Evolutionary conservation across 495 filamentous ascomycete genomes (phyloP).

Genomic region (Penicillium pancosmium): DNA sequence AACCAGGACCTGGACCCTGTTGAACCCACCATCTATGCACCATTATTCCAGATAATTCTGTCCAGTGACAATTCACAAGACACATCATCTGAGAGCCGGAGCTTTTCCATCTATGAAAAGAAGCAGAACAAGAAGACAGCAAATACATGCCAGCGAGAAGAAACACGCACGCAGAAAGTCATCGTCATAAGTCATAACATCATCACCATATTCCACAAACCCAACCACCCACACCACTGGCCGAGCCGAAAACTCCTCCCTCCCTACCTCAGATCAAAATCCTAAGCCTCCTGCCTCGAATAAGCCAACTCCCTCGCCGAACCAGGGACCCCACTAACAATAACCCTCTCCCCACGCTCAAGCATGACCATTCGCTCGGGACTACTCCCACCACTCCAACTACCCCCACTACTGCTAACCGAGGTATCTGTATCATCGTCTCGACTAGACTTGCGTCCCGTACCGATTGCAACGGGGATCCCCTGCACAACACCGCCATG

Average conservation of each 20-base stretch:
- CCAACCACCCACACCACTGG: background rate
- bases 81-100: conserved; percentile 6
- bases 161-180: conserved; percentile 8
- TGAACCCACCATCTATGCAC: conserved; percentile 16
- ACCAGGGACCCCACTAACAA: conserved; percentile 3
- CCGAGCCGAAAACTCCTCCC: background rate
- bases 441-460: conserved; percentile 50
- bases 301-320: conserved; percentile 1
- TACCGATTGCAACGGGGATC: conserved; percentile 73
- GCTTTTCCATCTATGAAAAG: conserved; percentile 25
- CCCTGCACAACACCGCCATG: conserved; percentile 81
- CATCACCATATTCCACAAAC: conserved; percentile 4
- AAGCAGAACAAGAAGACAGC: conserved; percentile 4
- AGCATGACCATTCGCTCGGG: conserved; percentile 44
- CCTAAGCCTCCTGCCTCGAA: conserved; percentile 5
- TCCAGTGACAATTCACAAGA: background rate
- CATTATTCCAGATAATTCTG: conserved; percentile 5
- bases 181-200: conserved; percentile 19
- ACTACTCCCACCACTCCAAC: conserved; percentile 59
- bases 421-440: conserved; percentile 51
- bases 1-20: background rate
- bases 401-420: conserved; percentile 44
- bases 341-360: conserved; percentile 15
- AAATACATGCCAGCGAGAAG: background rate
- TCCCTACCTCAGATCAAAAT: too few relatives aligned